Evolutionary conservation across 1,284 basidiomycete species (phyloP), one percentile per base, ranked within the genome.

Genomic region (Pseudozyma sp.): DNA sequence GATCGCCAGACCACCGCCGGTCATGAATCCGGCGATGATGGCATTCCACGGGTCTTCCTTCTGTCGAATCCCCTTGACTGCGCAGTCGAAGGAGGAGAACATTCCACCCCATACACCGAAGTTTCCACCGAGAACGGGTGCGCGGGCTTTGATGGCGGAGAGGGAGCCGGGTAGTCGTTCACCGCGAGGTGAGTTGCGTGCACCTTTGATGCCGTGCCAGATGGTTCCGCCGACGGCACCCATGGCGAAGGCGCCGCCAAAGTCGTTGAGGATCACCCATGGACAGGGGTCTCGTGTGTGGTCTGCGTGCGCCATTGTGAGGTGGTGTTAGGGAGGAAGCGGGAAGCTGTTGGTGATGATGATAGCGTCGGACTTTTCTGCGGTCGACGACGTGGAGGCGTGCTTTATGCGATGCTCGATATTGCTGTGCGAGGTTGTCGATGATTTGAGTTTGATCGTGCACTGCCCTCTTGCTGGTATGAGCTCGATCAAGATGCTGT

Each of bases 31-130:
- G 48, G 96, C 94, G 60, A 97, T 92, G 83, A 99, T 98, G 44
- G 94, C 94, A 85, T 99, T 99, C 94, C 95, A 99, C 54, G 95
- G 93, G 86, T 99, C 97, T 86, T 99, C 97, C 86, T 99, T 99
- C 87, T 99, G 96, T 83, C 97, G 66, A 17, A 82, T 93, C 10
- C 94, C 94, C 86, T 99, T 98, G 73, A 99, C 92, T 1, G 94
- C 94, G 86, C 97, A 99, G 86, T 99, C 97, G 80, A 95, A 99
- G 29, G 94, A 92, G 37, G 93, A 96, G 61, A 86, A 86, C 60
- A 86, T 80, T 10, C 85, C 85, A 85, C 96, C 96, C 95, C 95
- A 98, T 17, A 97, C 91, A 82, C 95, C 95, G 85, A 97, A 97
- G 87, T 97, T 97, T 33, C 95, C 95, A 55, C 96, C 97, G 19